Evolutionary conservation across 2,329 filamentous ascomycete genomes (phyloP).

Genomic region (Pleomassaria siparia): DNA sequence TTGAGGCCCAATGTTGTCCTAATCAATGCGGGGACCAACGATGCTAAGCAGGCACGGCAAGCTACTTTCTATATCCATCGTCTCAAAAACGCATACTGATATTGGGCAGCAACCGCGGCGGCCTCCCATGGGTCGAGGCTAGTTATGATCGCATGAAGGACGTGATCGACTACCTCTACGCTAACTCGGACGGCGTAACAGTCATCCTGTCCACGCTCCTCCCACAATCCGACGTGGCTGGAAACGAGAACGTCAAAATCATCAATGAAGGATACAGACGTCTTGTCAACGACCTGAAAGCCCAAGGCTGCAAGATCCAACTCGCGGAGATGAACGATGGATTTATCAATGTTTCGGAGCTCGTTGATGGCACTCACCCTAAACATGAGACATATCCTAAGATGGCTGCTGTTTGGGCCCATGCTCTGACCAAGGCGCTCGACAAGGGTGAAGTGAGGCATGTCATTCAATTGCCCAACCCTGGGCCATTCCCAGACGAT

Average conservation of each 20-base stretch:
- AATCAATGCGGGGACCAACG: conserved; percentile 18
- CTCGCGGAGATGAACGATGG: conserved; percentile 16
- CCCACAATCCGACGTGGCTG: not conserved
- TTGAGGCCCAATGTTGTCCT: conserved; percentile 16
- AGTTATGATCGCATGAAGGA: conserved; percentile 9
- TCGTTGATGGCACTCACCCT: conserved; percentile 7
- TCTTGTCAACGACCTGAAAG: conserved; percentile 6
- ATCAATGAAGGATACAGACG: conserved; percentile 10
- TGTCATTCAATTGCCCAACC: too few species aligned
- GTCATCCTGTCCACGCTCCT: conserved; percentile 16
- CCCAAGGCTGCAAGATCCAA: conserved; percentile 10
- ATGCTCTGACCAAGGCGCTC: too few species aligned
- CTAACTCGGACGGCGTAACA: conserved; percentile 6
- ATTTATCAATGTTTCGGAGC: conserved; percentile 2
- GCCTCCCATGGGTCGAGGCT: not conserved
- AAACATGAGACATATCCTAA: conserved; percentile 2
- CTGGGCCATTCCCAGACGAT: too few species aligned
- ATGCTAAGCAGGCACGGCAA: too few species aligned
- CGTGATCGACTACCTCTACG: conserved; percentile 5
- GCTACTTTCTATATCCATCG: too few species aligned
- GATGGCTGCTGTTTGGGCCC: not conserved
- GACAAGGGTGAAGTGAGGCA: too few species aligned
- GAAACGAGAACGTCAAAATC: conserved; percentile 6
- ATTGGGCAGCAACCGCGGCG: too few species aligned
- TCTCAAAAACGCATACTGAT: too few species aligned